Evolutionary conservation across 495 filamentous ascomycete species (phyloP).

Genomic region (Neurospora cerealis): DNA sequence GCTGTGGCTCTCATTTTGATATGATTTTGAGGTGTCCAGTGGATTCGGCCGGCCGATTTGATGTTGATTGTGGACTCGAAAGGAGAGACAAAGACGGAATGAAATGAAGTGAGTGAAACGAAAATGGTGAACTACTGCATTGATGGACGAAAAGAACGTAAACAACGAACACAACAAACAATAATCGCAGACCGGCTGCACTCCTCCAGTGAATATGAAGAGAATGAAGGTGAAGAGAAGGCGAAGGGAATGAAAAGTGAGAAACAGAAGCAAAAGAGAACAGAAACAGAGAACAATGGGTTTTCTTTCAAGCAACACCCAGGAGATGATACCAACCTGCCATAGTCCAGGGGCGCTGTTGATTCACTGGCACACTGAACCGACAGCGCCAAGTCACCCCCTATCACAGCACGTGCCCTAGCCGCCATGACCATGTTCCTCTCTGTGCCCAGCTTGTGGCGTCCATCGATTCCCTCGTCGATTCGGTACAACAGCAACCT

Average conservation of each 20-base stretch:
- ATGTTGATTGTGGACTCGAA: not conserved
- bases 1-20: constrained; percentile 9
- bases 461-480: not conserved
- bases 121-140: not conserved
- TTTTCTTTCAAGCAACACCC: not conserved
- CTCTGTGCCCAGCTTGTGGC: not conserved
- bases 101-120: not conserved
- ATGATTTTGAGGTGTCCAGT: not conserved
- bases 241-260: constrained; percentile 1
- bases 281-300: not conserved
- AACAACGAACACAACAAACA: constrained; percentile 1
- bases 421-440: not conserved
- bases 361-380: not conserved
- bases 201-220: not conserved
- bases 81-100: not conserved
- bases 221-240: not conserved
- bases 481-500: not conserved
- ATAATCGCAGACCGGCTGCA: constrained; percentile 11
- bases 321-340: not conserved
- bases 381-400: not conserved
- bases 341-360: not conserved
- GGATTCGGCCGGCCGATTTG: constrained; percentile 4
- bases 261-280: not conserved
- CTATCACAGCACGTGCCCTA: not conserved
- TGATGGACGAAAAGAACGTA: not conserved